phyloP scores from a whole-genome alignment of 495 filamentous ascomycete species.

The Aspergillus kassunensis region DNA sequence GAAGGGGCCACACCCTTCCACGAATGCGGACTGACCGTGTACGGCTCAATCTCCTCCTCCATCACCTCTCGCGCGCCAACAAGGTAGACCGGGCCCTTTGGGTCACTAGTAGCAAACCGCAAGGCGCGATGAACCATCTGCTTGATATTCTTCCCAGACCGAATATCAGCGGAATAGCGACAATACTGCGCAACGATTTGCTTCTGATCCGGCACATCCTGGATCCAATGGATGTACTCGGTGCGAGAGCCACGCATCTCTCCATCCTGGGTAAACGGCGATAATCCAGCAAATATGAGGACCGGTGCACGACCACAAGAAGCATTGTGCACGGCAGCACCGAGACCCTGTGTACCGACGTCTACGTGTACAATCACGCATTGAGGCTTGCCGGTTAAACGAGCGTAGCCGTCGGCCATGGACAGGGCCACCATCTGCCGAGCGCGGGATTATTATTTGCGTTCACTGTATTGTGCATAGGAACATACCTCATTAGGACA shows the following conservation, averaged over 20 bases:
- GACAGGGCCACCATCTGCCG: slow-evolving; percentile 91
- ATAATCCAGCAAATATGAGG: slow-evolving; percentile 85
- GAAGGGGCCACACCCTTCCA: slow-evolving; percentile 76
- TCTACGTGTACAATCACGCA: slow-evolving; percentile 95
- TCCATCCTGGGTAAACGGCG: slow-evolving; percentile 85
- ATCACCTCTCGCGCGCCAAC: slow-evolving; percentile 82
- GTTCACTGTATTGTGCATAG: too few relatives aligned
- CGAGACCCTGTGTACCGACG: slow-evolving; percentile 89
- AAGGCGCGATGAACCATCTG: slow-evolving; percentile 86
- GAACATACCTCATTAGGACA: slow-evolving; percentile 75
- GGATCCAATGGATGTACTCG: slow-evolving; percentile 97
- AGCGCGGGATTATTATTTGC: neutral
- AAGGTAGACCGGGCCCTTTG: slow-evolving; percentile 83
- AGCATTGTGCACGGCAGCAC: slow-evolving; percentile 89
- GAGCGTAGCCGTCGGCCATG: slow-evolving; percentile 94
- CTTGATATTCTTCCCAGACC: slow-evolving; percentile 89
- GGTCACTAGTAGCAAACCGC: slow-evolving; percentile 78
- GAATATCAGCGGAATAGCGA: slow-evolving; percentile 86
- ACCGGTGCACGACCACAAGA: slow-evolving; percentile 81
- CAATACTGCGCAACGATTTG: slow-evolving; percentile 91
- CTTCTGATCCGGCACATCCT: slow-evolving; percentile 93
- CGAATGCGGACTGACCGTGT: slow-evolving; percentile 63
- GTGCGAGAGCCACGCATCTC: slow-evolving; percentile 84
- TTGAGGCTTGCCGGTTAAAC: slow-evolving; percentile 79
- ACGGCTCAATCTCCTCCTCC: slow-evolving; percentile 87